Evolutionary conservation across 768 basidiomycete species (phyloP), one percentile per base, ranked within the genome.

Genomic region (Mycena crocata): DNA sequence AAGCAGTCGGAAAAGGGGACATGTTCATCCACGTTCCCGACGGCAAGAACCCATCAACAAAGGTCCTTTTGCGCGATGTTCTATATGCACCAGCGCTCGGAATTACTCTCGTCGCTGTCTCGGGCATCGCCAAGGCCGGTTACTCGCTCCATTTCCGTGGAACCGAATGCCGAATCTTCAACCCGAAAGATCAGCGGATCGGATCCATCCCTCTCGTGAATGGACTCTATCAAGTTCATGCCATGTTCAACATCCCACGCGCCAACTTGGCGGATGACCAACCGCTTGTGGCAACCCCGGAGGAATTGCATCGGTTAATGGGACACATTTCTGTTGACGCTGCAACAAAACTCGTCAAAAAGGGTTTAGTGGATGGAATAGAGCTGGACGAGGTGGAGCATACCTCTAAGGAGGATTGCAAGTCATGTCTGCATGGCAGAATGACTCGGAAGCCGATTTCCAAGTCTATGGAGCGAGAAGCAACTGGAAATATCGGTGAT

Each of bases 371-470:
- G 28, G 61, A 61, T n/a, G 78, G 79, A 5, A 62, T 80, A 0
- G 72, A 75, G 42, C 61, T 79, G 6, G 72, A 72, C 37, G 62
- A 69, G 24, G 32, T 51, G n/a, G 65, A 51, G 19, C 60, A 70
- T 40, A 51, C 68, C 15, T 39, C 23, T 14, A 37, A 35, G 5
- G 69, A 67, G 24, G 72, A 73, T 8, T 79, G 78, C 61, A 72
- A 74, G 24, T 61, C 76, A 17, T 81, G 80, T 56, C 59, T 68
- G 42, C 71, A 72, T 23, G 77, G 73, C 31, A 81, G 81, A 62
- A 52, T 72, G 21, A 71, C 72, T 17, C 54, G 68, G 13, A 74
- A 78, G 35, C 63, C 66, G 19, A 73, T 79, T 26, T 62, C 64
- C 28, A 77, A 77, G 64, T 69, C 64, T n/a, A 48, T 45, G 23